Evolutionary conservation across 2,329 filamentous ascomycete species (phyloP).

Genomic region (Neofusicoccum parvum): DNA sequence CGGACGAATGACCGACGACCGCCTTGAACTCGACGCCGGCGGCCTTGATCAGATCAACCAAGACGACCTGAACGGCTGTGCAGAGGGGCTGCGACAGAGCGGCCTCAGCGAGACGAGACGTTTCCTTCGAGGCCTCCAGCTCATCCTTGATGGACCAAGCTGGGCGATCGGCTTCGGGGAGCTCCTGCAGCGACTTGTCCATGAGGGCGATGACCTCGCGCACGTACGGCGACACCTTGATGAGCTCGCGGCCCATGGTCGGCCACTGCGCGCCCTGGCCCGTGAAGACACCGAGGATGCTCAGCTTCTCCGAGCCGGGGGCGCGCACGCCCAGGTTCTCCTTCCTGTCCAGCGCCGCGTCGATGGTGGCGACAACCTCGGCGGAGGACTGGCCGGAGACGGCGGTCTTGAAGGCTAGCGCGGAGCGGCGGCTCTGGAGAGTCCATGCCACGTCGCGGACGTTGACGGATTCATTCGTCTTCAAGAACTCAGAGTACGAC

Average conservation of each 20-base stretch:
- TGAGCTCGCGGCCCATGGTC: constrained; percentile 43
- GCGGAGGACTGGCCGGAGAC: neutral
- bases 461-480: neutral
- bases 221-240: constrained; percentile 25
- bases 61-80: constrained; percentile 31
- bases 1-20: constrained; percentile 34
- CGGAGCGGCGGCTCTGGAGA: constrained; percentile 23
- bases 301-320: neutral
- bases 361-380: neutral
- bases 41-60: constrained; percentile 29
- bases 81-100: constrained; percentile 30
- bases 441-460: constrained; percentile 25
- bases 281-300: constrained; percentile 41
- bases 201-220: constrained; percentile 26
- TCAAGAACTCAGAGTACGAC: neutral
- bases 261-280: constrained; percentile 49
- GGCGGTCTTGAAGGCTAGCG: constrained; percentile 14
- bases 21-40: constrained; percentile 30
- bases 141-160: constrained; percentile 26
- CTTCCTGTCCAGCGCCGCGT: neutral
- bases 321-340: neutral
- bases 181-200: constrained; percentile 24
- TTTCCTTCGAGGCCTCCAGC: constrained; percentile 27
- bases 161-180: constrained; percentile 22
- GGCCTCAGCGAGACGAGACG: constrained; percentile 26